Base-by-base conservation (phyloP, 306 rosid genomes). In the Acacia melanoxylon region DNA sequence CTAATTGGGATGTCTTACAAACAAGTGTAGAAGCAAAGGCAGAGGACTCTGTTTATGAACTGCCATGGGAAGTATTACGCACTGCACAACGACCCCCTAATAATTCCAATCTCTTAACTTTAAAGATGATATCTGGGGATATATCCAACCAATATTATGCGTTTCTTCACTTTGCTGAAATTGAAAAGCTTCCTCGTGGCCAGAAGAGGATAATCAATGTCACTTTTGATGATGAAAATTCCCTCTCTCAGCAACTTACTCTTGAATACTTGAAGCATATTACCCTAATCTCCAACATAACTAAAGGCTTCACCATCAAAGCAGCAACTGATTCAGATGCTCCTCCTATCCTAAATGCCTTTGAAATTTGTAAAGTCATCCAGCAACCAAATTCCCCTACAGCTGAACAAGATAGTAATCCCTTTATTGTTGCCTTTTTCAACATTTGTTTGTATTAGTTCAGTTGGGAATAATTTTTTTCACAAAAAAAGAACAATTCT, bases 291-390 rank as follows among this genome's bases (percentile, higher is more conserved):
- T 65, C 42, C 69, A 65, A 65, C 10, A 65, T 41, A 2, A 41
- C 10, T 5, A 0, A 41, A 19, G 20, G 4, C 35, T 31, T 68
- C 49, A 27, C 29, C 56, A 10, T 58, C 42, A 8, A 1, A 27
- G 51, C 75, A 31, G 12, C 71, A 20, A 65, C 40, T 7, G 71
- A 72, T 8, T 78, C 90, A 29, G 82, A 66, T 15, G 81, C 83
- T 74, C 92, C 87, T n/a, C 89, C 89, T 8, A 80, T 85, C 35
- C 61, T 87, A 68, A 89, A 86, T 67, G 92, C 92, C 20, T 7
- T 17, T 3, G 92, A 89, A 72, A 0, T 80, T 35, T 74, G 22
- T 35, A 0, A 0, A 24, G 31, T 33, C 0, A 9, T 5, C 61
- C 40, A 68, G 6, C 74, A 68, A 48, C 70, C 15, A 31, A 17